Conservation (phyloP, 179 eudicot species). For the Silene noctiflora region DNA sequence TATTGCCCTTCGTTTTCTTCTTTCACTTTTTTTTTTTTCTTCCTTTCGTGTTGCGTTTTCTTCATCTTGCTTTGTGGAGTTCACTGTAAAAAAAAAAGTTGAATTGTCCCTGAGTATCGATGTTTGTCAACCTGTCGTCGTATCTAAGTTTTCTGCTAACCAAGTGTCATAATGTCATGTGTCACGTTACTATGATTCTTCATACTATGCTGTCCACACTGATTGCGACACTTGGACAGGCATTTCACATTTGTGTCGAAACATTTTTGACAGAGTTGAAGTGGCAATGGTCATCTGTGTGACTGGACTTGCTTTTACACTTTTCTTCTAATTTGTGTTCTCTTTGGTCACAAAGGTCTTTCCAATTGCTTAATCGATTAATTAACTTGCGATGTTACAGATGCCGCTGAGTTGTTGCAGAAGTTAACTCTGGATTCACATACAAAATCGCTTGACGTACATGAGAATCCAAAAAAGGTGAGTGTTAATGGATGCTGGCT, state of each 20-base stretch:
- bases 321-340: neutral
- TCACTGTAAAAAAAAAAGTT: neutral
- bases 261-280: too few relatives aligned
- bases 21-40: neutral
- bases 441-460: constrained; percentile 53
- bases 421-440: constrained; percentile 73
- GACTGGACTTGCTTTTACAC: neutral
- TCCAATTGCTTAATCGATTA: constrained; percentile 1
- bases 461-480: constrained; percentile 73
- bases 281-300: too few relatives aligned
- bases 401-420: constrained; percentile 78
- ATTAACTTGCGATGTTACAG: constrained; percentile 31
- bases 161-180: neutral
- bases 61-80: neutral
- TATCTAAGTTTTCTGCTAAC: neutral
- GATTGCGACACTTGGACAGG: neutral
- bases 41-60: neutral
- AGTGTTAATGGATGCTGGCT: neutral
- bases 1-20: neutral
- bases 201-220: neutral
- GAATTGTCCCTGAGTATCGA: neutral
- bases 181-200: neutral
- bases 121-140: neutral
- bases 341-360: neutral
- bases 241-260: too few relatives aligned